phyloP scores from a whole-genome alignment of 139 green algal genomes.

The Deuterostichococcus epilithicus region DNA sequence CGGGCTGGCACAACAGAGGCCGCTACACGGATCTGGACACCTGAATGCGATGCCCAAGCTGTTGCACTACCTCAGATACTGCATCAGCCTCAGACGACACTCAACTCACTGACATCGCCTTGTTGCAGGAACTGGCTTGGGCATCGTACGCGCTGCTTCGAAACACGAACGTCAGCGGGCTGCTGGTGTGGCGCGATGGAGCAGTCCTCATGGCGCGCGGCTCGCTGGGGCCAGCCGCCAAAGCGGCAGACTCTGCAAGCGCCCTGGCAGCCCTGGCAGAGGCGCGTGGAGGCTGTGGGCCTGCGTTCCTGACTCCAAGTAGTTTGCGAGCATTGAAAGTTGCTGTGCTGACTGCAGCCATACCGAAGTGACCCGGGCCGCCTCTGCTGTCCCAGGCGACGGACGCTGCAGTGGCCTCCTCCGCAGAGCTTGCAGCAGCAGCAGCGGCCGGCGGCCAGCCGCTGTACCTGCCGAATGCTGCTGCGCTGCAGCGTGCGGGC shows the following conservation, averaged over 20 bases:
- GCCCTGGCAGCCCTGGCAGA: conserved; percentile 1
- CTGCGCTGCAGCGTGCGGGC: conserved; percentile 10
- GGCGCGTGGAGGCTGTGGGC: no score
- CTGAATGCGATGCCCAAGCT: no score
- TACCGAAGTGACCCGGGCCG: no score
- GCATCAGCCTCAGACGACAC: not conserved
- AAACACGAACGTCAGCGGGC: conserved; percentile 77
- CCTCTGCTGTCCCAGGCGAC: not conserved
- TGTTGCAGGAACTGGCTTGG: conserved; percentile 77
- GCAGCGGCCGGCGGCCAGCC: not conserved
- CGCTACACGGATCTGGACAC: no score
- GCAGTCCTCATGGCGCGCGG: conserved; percentile 39
- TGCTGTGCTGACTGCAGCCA: no score
- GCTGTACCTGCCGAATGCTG: not conserved
- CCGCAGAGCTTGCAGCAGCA: not conserved
- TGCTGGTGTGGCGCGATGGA: conserved; percentile 43
- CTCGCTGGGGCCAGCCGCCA: conserved; percentile 12
- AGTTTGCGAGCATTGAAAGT: no score
- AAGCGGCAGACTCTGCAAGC: not conserved
- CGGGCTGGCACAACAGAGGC: no score
- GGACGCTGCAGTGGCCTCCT: not conserved
- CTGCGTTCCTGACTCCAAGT: no score
- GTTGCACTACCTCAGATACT: not conserved
- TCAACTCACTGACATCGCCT: no score
- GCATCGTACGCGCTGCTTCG: conserved; percentile 72